These are phyloP conservation scores for Ensete ventricosum DNA, from an alignment of 176 grass and related monocot species.

Conservation along the genomic window DNA sequence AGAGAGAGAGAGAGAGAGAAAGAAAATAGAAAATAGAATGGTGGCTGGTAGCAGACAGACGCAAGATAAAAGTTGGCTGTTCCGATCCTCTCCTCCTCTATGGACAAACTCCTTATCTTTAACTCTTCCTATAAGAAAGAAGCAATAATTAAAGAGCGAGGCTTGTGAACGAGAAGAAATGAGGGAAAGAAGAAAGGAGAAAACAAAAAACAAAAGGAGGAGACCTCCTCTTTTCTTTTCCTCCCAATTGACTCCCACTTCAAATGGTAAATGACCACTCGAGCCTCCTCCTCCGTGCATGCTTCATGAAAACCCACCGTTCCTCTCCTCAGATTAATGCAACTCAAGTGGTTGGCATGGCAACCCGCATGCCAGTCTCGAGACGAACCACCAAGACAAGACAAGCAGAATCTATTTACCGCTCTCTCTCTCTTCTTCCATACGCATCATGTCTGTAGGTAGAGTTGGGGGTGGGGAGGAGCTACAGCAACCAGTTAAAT, in stretches of 20 bases:
- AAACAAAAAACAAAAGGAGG: conserved; percentile 28
- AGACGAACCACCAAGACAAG: too few species aligned
- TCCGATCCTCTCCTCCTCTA: conserved; percentile 18
- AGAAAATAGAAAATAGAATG: conserved; percentile 41
- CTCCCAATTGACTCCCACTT: conserved; percentile 67
- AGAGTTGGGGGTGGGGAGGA: background rate
- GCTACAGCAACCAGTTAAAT: background rate
- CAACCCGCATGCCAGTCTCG: too few species aligned
- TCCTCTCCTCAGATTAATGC: conserved; percentile 24
- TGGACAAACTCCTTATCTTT: conserved; percentile 35
- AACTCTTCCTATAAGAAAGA: conserved; percentile 8
- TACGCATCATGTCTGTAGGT: background rate
- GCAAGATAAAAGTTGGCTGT: conserved; percentile 58
- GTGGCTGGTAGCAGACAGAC: conserved; percentile 53
- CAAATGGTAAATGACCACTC: conserved; percentile 33
- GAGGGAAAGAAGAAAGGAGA: conserved; percentile 26
- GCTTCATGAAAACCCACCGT: conserved; percentile 6
- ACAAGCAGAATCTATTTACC: too few species aligned
- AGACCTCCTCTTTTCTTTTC: conserved; percentile 5
- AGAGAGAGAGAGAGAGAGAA: conserved; percentile 38
- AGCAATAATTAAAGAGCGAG: background rate
- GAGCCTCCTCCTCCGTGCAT: conserved; percentile 17
- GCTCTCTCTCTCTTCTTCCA: background rate
- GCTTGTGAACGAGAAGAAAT: background rate
- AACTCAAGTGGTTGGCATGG: background rate